Conservation (phyloP, 1,284 basidiomycete genomes). For the Coriolopsis trogii region DNA sequence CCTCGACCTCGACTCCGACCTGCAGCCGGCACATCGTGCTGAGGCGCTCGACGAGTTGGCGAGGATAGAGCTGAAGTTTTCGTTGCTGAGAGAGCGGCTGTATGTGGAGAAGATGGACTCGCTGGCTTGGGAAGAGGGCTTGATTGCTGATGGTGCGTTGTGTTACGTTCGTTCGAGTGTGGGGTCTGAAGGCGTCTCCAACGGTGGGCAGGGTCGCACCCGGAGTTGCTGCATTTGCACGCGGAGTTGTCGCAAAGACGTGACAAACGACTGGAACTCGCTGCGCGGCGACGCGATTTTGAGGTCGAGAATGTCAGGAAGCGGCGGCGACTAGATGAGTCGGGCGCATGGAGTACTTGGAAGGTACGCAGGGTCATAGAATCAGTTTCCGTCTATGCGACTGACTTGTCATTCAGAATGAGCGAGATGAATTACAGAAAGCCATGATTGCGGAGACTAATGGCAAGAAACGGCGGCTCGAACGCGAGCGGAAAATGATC, state of each 20-base stretch:
- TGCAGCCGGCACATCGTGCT: slow-evolving; percentile 54
- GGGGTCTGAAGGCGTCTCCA: slow-evolving; percentile 3
- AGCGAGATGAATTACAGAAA: slow-evolving; percentile 75
- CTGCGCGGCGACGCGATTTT: slow-evolving; percentile 67
- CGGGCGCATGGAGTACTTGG: slow-evolving; percentile 77
- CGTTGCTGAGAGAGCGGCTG: slow-evolving; percentile 68
- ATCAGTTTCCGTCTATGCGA: background rate
- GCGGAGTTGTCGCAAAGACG: slow-evolving; percentile 72
- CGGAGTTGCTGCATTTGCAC: slow-evolving; percentile 81
- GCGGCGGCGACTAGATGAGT: slow-evolving; percentile 62
- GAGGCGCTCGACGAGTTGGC: slow-evolving; percentile 81
- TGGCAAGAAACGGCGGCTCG: slow-evolving; percentile 76
- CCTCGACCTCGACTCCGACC: slow-evolving; percentile 32
- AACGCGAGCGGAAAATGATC: slow-evolving; percentile 75
- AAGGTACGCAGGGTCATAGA: slow-evolving; percentile 50
- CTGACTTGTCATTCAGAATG: slow-evolving; percentile 43
- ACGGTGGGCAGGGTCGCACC: slow-evolving; percentile 64
- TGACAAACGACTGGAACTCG: slow-evolving; percentile 74
- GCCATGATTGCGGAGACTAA: slow-evolving; percentile 85
- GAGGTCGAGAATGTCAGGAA: slow-evolving; percentile 61
- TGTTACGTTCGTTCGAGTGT: slow-evolving; percentile 12
- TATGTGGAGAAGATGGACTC: slow-evolving; percentile 85
- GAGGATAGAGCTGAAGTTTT: slow-evolving; percentile 78
- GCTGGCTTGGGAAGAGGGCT: slow-evolving; percentile 73
- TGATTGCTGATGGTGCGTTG: slow-evolving; percentile 64